These are phyloP conservation scores for Penicillium bialowiezense DNA, from an alignment of 495 filamentous ascomycete species.

Conservation along the genomic window DNA sequence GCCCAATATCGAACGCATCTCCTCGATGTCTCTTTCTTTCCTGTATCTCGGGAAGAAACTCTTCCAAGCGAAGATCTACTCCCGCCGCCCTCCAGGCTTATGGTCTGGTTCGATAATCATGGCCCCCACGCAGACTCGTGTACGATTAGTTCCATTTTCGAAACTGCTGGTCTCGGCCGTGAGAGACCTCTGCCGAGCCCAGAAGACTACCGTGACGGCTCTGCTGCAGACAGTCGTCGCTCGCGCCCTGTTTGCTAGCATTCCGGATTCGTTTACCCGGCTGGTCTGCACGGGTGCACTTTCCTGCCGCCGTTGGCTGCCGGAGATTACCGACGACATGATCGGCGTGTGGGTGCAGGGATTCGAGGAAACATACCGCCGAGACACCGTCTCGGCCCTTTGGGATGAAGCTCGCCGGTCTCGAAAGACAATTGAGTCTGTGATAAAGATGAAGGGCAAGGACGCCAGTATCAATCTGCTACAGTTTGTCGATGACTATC, in stretches of 20 bases:
- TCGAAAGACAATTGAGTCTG: slow-evolving; percentile 24
- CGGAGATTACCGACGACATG: slow-evolving; percentile 28
- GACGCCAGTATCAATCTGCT: slow-evolving; percentile 35
- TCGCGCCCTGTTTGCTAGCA: slow-evolving; percentile 27
- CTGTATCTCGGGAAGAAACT: slow-evolving; percentile 21
- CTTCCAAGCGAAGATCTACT: slow-evolving; percentile 27
- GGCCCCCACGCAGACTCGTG: slow-evolving; percentile 13
- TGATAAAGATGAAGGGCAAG: slow-evolving; percentile 28
- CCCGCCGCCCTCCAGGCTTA: slow-evolving; percentile 13
- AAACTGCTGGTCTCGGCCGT: slow-evolving; percentile 15
- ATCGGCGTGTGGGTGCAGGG: slow-evolving; percentile 41
- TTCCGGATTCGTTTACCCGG: slow-evolving; percentile 20
- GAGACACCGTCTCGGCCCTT: slow-evolving; percentile 17
- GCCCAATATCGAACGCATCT: slow-evolving; percentile 24
- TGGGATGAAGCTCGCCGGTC: slow-evolving; percentile 41
- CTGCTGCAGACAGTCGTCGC: slow-evolving; percentile 33
- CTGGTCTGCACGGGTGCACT: slow-evolving; percentile 25
- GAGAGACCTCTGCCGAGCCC: slow-evolving; percentile 23
- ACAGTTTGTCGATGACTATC: slow-evolving; percentile 33
- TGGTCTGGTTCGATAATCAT: slow-evolving; percentile 27
- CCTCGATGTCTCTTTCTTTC: slow-evolving; percentile 26
- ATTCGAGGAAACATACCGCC: slow-evolving; percentile 15
- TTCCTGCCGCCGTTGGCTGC: slow-evolving; percentile 34
- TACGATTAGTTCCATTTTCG: slow-evolving; percentile 23
- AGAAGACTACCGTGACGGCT: slow-evolving; percentile 37